Percentiles rank a stretch among this genome's conserved stretches.
Evolutionary conservation across 2,329 filamentous ascomycete species (phyloP).

Genomic region (Aspergillus aculeatinus): DNA sequence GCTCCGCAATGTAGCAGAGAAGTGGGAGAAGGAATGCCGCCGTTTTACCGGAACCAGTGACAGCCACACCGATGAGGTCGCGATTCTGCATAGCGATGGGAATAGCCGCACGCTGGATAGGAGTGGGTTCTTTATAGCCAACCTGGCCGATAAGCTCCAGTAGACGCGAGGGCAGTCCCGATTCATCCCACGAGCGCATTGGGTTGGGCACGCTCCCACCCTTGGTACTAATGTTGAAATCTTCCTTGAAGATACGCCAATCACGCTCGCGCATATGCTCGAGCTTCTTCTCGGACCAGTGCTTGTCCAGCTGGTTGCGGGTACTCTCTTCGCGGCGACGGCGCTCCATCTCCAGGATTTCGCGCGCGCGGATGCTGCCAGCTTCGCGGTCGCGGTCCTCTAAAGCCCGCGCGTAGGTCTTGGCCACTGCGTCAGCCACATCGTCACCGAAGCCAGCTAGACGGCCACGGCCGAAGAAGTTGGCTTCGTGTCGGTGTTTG

Average conservation of each 20-base stretch:
- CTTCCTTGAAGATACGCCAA: constrained; percentile 99
- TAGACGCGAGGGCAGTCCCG: constrained; percentile 71
- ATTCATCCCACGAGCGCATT: constrained; percentile 93
- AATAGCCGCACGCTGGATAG: constrained; percentile 91
- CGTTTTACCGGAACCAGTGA: constrained; percentile 97
- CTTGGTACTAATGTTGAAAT: constrained; percentile 95
- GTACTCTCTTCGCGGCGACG: constrained; percentile 70
- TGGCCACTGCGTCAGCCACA: constrained; percentile 51
- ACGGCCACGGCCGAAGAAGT: constrained; percentile 68
- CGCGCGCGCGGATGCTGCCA: constrained; percentile 71
- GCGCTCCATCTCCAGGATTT: constrained; percentile 82
- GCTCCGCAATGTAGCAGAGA: constrained; percentile 88
- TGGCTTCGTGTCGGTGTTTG: constrained; percentile 63
- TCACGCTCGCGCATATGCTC: constrained; percentile 95
- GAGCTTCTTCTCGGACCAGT: constrained; percentile 92
- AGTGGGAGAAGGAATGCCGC: constrained; percentile 90
- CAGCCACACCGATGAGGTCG: constrained; percentile 96
- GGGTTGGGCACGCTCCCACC: constrained; percentile 90
- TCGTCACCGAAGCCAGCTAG: constrained; percentile 66
- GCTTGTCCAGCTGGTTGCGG: constrained; percentile 77
- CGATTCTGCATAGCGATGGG: constrained; percentile 89
- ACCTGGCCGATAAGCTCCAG: constrained; percentile 79
- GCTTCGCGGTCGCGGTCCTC: constrained; percentile 73
- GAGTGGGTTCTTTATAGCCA: constrained; percentile 86
- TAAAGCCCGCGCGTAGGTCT: constrained; percentile 66